phyloP scores from a whole-genome alignment of 139 green algal genomes.

The Chlamydomonas sp. region DNA sequence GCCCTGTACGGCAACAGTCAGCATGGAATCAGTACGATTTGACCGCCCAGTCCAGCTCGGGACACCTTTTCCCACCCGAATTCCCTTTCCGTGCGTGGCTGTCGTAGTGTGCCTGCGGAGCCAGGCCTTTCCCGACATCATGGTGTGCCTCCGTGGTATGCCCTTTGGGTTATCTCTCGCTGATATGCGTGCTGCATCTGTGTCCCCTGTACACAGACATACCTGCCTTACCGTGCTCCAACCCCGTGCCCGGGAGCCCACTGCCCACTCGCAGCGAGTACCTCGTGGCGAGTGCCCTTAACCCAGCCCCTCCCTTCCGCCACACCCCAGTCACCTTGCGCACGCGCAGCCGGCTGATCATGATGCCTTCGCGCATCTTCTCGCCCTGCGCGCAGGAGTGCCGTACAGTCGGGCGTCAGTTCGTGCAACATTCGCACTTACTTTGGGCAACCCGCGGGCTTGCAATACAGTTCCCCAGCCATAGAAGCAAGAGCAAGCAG shows the following conservation, averaged over 20 bases:
- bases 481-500: background rate
- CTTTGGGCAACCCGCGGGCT: background rate
- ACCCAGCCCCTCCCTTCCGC: background rate
- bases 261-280: too few species aligned
- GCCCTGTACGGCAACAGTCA: constrained; percentile 36
- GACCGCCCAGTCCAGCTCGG: too few species aligned
- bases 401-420: background rate
- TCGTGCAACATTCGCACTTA: background rate
- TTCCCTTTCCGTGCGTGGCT: too few species aligned
- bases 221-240: background rate
- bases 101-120: too few species aligned
- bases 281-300: background rate
- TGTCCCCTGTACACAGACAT: too few species aligned
- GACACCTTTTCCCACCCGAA: too few species aligned
- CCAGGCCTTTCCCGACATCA: too few species aligned
- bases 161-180: too few species aligned
- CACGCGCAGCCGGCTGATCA: constrained; percentile 80
- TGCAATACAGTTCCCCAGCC: background rate
- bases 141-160: too few species aligned
- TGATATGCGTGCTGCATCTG: background rate
- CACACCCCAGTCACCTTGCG: constrained; percentile 8
- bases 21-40: background rate
- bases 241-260: too few species aligned
- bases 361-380: constrained; percentile 56
- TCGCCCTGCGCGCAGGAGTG: constrained; percentile 62